These are phyloP conservation scores for Ophiocordyceps sinensis DNA, from an alignment of 2,329 filamentous ascomycete genomes.

Conservation along the genomic window DNA sequence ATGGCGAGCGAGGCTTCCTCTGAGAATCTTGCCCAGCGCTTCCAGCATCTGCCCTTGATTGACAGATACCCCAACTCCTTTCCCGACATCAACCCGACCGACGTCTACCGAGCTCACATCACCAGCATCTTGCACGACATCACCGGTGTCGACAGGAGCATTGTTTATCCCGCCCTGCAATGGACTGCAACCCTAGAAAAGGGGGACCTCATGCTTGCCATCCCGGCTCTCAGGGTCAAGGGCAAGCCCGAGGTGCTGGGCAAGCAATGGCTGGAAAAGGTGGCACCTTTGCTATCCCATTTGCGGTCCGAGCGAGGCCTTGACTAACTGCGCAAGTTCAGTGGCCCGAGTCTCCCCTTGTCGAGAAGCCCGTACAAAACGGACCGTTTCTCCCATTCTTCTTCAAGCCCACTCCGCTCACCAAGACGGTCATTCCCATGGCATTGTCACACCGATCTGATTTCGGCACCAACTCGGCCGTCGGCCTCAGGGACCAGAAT, in stretches of 20 bases:
- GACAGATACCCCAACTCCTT: conserved; percentile 2
- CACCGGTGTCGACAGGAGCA: conserved; percentile 3
- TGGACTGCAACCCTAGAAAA: conserved; percentile 4
- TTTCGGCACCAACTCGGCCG: conserved; percentile 2
- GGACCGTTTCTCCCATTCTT: conserved; percentile 4
- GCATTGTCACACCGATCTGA: conserved; percentile 2
- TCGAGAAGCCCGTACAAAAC: conserved; percentile 4
- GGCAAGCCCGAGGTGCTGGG: conserved; percentile 4
- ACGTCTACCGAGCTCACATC: conserved; percentile 4
- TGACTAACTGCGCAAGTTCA: background rate
- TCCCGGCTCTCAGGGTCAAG: conserved; percentile 4
- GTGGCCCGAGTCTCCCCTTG: conserved; percentile 5
- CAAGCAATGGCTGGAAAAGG: conserved; percentile 5
- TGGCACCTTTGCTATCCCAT: background rate
- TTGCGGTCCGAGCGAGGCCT: too few relatives aligned
- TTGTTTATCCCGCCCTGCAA: conserved; percentile 4
- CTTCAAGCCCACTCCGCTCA: conserved; percentile 2
- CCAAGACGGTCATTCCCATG: conserved; percentile 4
- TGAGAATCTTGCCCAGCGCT: background rate
- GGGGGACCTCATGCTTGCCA: conserved; percentile 3
- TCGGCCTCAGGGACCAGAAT: conserved; percentile 3
- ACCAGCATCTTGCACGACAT: conserved; percentile 4
- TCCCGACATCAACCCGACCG: conserved; percentile 4
- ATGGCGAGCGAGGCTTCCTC: conserved; percentile 4
- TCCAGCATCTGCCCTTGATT: conserved; percentile 3